These are phyloP conservation scores for Eimeria zaria DNA, from an alignment of 169 alveolate genomes.

Conservation along the genomic window DNA sequence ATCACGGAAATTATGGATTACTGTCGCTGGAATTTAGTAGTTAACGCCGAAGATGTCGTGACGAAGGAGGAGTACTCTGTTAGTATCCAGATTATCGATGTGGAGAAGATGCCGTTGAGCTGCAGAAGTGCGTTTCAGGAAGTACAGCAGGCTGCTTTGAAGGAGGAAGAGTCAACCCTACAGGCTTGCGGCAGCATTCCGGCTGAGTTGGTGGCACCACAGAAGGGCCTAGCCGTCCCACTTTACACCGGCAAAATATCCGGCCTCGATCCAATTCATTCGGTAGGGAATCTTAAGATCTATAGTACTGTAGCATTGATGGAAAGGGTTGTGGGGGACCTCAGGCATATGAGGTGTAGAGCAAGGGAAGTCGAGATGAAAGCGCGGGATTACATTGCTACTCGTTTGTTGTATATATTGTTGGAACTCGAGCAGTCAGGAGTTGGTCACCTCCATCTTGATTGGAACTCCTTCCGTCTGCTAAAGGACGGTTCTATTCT, in stretches of 20 bases:
- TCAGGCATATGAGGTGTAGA: background rate
- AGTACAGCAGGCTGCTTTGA: background rate
- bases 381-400: conserved; percentile 6
- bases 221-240: conserved; percentile 29
- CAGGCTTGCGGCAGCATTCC: background rate
- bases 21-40: background rate
- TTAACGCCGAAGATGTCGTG: background rate
- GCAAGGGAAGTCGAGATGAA: background rate
- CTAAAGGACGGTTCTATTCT: background rate
- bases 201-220: background rate
- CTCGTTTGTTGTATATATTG: background rate
- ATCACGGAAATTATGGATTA: background rate
- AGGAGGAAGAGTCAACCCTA: background rate
- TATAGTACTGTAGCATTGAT: background rate
- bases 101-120: too few species aligned
- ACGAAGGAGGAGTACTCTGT: background rate
- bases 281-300: background rate
- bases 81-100: background rate
- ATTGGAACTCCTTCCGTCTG: background rate
- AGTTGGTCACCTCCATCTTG: conserved; percentile 1
- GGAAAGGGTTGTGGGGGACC: background rate
- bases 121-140: background rate
- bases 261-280: too few species aligned
- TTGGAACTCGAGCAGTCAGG: background rate
- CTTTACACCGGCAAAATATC: background rate